Evolutionary conservation across 768 basidiomycete species (phyloP), one percentile per base, ranked within the genome.

Genomic region (Clitopilus passeckerianus): DNA sequence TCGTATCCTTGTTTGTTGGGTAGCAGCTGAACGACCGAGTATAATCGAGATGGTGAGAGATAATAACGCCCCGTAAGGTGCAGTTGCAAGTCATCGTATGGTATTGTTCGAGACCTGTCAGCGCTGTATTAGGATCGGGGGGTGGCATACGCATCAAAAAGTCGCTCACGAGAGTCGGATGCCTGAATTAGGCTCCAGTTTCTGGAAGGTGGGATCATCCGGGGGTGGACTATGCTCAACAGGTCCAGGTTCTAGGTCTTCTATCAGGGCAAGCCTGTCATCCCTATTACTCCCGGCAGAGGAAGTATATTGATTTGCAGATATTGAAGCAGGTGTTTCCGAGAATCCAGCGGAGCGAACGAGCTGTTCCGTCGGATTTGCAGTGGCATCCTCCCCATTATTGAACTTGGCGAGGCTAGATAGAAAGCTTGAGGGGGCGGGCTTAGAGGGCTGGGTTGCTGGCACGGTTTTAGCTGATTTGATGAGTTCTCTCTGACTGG

Each of bases 101-200:
- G 68, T 20, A 94, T 73, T 1, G 69, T 69, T 30, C 96, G 90
- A 22, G 89, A 87, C 37, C 91, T 96, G 68, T 44, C 44, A 65
- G 53, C 35, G 27, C 57, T 30, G 44, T 1, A 60, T n/a, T 6
- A 59, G 27, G 27, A 30, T 30, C 7, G 3, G 27, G 3, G 27
- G 27, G 27, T 30, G 7, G 7, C 3, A 30, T 7, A 3, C 3
- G 7, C 27, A 30, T 30, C 27, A 30, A 7, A 30, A 30, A 3
- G 4, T 30, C 27, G 27, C 91, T 59, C 68, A 97, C 95, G 72
- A 78, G 23, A 99, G 78, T 55, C 87, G 81, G 54, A 98, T 96
- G 5, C 88, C 85, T 27, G 94, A 95, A 73, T 97, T 91, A 0
- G 97, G 97, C 70, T 99, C 97, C 5, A 95, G 70, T 54, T 75